A percentile compares a stretch with the other conserved stretches of the same genome.
These are phyloP conservation scores for Avena atlantica DNA, from an alignment of 176 grass and related monocot species.

Conservation along the genomic window DNA sequence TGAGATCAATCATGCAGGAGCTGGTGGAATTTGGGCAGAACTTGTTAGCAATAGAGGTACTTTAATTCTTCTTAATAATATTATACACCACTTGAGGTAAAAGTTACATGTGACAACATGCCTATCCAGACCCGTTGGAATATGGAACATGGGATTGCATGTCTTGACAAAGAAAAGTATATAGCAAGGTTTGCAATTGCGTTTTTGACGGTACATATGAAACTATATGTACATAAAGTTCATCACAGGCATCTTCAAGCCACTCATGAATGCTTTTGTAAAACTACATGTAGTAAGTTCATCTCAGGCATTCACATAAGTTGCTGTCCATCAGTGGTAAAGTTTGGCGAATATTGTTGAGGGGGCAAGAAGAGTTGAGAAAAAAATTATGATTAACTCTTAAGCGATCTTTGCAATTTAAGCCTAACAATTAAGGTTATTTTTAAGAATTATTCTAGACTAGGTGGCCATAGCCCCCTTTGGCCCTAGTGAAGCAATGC, in stretches of 20 bases:
- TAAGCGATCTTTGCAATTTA: too few relatives aligned
- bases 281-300: too few relatives aligned
- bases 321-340: not conserved
- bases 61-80: slow-evolving; percentile 13
- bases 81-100: not conserved
- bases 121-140: not conserved
- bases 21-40: slow-evolving; percentile 93
- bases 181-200: not conserved
- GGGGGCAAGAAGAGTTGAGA: too few relatives aligned
- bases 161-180: not conserved
- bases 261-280: too few relatives aligned
- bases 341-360: too few relatives aligned
- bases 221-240: not conserved
- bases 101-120: not conserved
- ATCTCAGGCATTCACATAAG: not conserved
- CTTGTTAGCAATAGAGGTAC: slow-evolving; percentile 96
- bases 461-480: too few relatives aligned
- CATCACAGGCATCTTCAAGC: not conserved
- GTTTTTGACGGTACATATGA: not conserved
- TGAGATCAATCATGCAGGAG: slow-evolving; percentile 98
- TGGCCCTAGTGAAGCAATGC: too few relatives aligned
- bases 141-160: not conserved
- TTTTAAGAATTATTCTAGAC: too few relatives aligned
- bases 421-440: too few relatives aligned
- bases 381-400: too few relatives aligned